phyloP scores from a whole-genome alignment of 345 rosid genomes.

The Barbarea vulgaris region DNA sequence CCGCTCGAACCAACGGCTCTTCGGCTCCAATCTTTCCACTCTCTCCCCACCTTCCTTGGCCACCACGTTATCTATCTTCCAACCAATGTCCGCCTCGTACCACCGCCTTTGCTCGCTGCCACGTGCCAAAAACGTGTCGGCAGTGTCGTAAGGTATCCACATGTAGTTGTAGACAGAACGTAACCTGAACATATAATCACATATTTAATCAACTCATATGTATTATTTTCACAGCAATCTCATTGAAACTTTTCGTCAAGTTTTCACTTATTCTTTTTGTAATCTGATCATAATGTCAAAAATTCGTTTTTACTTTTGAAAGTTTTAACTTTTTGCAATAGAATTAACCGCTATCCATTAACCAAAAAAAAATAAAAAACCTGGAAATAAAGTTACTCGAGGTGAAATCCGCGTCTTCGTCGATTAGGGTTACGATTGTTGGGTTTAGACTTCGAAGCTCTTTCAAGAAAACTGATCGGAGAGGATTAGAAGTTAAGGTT shows the following conservation, averaged over 20 bases:
- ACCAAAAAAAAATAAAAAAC: not conserved
- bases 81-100: slow-evolving; percentile 74
- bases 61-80: slow-evolving; percentile 90
- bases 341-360: not conserved
- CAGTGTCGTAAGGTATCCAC: slow-evolving; percentile 91
- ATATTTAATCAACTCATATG: not conserved
- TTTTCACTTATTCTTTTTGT: not conserved
- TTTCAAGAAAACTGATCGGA: slow-evolving; percentile 57
- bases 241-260: not conserved
- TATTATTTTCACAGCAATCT: not conserved
- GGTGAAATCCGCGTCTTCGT: slow-evolving; percentile 85
- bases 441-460: slow-evolving; percentile 68
- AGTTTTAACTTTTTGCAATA: no score
- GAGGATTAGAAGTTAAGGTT: slow-evolving; percentile 38
- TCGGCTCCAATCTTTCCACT: slow-evolving; percentile 75
- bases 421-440: slow-evolving; percentile 64
- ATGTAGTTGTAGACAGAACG: slow-evolving; percentile 73
- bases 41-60: slow-evolving; percentile 75
- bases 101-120: slow-evolving; percentile 80
- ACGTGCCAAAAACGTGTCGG: slow-evolving; percentile 67
- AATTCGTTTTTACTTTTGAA: not conserved
- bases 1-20: slow-evolving; percentile 71
- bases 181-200: slow-evolving; percentile 27
- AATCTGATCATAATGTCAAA: not conserved
- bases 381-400: slow-evolving; percentile 60